Evolutionary conservation across 768 basidiomycete genomes (phyloP), one percentile per base, ranked within the genome.

Genomic region (Trametes meyenii): DNA sequence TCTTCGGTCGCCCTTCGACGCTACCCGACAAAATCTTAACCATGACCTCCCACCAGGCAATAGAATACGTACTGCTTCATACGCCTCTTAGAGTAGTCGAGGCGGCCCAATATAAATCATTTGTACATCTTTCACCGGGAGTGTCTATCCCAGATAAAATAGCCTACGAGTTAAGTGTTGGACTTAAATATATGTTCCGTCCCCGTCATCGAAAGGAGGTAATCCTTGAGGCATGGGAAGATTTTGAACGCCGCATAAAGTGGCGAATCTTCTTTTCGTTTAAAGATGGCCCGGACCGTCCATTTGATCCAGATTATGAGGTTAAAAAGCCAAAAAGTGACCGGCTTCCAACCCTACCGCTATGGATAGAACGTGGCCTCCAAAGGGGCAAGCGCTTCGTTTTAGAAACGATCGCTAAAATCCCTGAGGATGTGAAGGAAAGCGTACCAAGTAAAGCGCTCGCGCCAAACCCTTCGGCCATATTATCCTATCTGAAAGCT

Each of bases 221-320:
- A 11, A 57, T 57, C 23, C 19, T 8, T 6, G 55, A 57, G n/a
- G 55, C 55, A 0, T 57, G 44, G 44, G 11, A 39, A 6, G 55
- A 57, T 12, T 57, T 57, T 38, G 17, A 46, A 23, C 8, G 16
- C 12, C 55, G 55, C 6, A 44, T 57, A 10, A 19, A 17, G 19
- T 57, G 45, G 44, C n/a, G 26, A 19, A 33, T 57, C 14, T 43
- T 36, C 21, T 57, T 57, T 21, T n/a, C 45, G 5, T 43, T 57
- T 21, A 29, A 57, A 19, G 19, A 57, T 13, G 55, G 55, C 17
- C 43, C 21, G 5, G 21, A 57, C 38, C n/a, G 19, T 7, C 40
- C 29, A 10, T 57, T 33, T 48, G 55, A 57, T 48, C 55, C 55
- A 48, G 55, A 57, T n/a, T 57, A 57, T 24, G 40, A 57, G 21